Evolutionary conservation across 805 yeast species (phyloP), one percentile per base, ranked within the genome.

Genomic region (Zygosaccharomyces rouxii): DNA sequence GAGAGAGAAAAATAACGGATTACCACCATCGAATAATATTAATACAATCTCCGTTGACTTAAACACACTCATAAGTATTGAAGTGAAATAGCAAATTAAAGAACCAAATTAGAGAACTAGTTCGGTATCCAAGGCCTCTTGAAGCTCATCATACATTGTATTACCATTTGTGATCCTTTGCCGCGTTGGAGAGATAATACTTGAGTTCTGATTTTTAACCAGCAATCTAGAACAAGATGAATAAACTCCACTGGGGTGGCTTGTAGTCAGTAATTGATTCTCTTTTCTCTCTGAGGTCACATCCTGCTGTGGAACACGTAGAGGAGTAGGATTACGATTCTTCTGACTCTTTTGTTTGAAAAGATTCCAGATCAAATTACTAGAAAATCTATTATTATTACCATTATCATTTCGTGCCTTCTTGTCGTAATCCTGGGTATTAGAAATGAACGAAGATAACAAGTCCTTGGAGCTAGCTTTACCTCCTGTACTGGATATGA

Each of bases 71-170:
- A 13, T 7, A 10, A 23, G 3, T 3, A 7, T 38, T 26, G 19
- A 38, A 5, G 28, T 13, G 19, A 22, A 35, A 14, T 10, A 22
- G 19, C n/a, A 35, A 22, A 16, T 44, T 48, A 51, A 19, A 54
- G 42, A n/a, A 55, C 39, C 19, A 35, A 22, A 16, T 44, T 48
- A 51, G 18, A 54, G 42, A n/a, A 55, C 39, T 16, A 64, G 48
- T 33, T 64, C 64, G 4, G 68, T 62, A 45, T 57, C 56, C 31
- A 65, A 48, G 3, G 69, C 69, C 26, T 64, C 67, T 19, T 51
- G 54, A 10, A 65, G 49, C 28, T 63, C 68, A 16, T 57, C 54
- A 31, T 55, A 57, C 11, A 40, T 28, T 16, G 16, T 5, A 18
- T 22, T 29, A 9, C 9, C 44, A 28, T 16, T 13, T 4, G 16